Base-by-base conservation (phyloP, 202 grass and related monocot species). In the Setaria viridis region DNA sequence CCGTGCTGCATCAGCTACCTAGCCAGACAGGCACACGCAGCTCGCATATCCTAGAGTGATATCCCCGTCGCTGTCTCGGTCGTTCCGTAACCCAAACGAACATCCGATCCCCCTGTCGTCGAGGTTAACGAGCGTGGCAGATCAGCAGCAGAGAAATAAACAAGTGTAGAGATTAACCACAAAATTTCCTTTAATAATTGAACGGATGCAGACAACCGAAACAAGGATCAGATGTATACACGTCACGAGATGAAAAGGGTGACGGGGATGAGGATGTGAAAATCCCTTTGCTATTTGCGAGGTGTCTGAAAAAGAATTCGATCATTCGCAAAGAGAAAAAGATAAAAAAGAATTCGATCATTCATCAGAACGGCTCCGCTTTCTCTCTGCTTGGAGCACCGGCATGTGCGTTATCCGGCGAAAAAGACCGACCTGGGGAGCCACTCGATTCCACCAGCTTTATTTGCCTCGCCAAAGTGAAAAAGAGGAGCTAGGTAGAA, bases 391-490 rank as follows among this genome's bases (percentile, higher is more conserved):
- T 9, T 2, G 59, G 10, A 32, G 74, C 57, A 25, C 39, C 68
- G 58, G 19, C 79, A 87, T 58, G 65, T 78, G 80, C 72, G 56
- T 78, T 88, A 88, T 83, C 86, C 80, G 43, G 56, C 41, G 32
- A 63, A 88, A 88, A 83, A 72, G 66, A 29, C 14, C 63, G 75
- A 37, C 14, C 63, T 21, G 43, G 41, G 43, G 41, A 69, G 9
- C 72, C 63, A 60, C 63, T 45, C 46, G 32, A 82, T 62, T 19
- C 42, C 43, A 57, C 51, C 53, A 67, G 19, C 46, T 76, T 79
- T 39, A 9, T 70, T 71, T 64, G 4, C 55, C 21, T 78, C 16
- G 6, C 60, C 51, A 88, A 80, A 88, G 76, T 47, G 21, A 19
- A 25, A 85, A 85, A 70, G 45, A 13, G 47, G 20, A 45, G 43